These are phyloP conservation scores for Boletus pseudopeckii DNA, from an alignment of 768 basidiomycete genomes.

Conservation along the genomic window DNA sequence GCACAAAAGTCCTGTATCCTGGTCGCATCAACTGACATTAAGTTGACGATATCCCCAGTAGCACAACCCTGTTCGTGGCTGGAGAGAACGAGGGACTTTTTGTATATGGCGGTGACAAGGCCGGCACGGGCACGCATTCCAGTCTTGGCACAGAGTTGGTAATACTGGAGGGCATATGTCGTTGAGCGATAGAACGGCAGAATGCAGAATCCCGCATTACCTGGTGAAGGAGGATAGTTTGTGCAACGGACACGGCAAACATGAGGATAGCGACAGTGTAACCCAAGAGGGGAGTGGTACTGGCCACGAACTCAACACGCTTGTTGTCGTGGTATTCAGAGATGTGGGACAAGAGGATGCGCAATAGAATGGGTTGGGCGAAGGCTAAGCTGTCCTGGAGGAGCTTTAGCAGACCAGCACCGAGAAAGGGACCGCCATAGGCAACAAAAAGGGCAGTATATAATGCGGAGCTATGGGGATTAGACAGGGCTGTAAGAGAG, in stretches of 20 bases:
- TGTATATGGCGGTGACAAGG: slow-evolving; percentile 78
- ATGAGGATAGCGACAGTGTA: slow-evolving; percentile 74
- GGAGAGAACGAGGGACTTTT: slow-evolving; percentile 79
- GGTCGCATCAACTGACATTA: slow-evolving; percentile 86
- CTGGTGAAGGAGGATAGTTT: slow-evolving; percentile 79
- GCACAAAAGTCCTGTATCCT: slow-evolving; percentile 78
- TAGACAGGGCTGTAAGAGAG: background rate
- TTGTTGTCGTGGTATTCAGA: slow-evolving; percentile 63
- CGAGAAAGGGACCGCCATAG: slow-evolving; percentile 73
- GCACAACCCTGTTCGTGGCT: slow-evolving; percentile 80
- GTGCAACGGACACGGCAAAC: slow-evolving; percentile 73
- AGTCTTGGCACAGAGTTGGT: slow-evolving; percentile 74
- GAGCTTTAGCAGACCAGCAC: slow-evolving; percentile 69
- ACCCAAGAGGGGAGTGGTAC: slow-evolving; percentile 53
- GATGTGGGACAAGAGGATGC: slow-evolving; percentile 77
- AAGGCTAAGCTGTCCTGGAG: slow-evolving; percentile 79
- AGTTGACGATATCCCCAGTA: slow-evolving; percentile 90
- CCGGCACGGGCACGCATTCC: slow-evolving; percentile 94
- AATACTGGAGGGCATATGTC: slow-evolving; percentile 51
- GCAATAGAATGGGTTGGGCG: slow-evolving; percentile 82
- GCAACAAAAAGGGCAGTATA: slow-evolving; percentile 72
- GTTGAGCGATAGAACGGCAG: background rate
- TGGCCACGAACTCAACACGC: slow-evolving; percentile 20
- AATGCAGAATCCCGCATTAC: slow-evolving; percentile 31
- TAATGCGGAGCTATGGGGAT: slow-evolving; percentile 49